Evolutionary conservation across 1,284 basidiomycete genomes (phyloP).

Genomic region (Leccinum solheimii): DNA sequence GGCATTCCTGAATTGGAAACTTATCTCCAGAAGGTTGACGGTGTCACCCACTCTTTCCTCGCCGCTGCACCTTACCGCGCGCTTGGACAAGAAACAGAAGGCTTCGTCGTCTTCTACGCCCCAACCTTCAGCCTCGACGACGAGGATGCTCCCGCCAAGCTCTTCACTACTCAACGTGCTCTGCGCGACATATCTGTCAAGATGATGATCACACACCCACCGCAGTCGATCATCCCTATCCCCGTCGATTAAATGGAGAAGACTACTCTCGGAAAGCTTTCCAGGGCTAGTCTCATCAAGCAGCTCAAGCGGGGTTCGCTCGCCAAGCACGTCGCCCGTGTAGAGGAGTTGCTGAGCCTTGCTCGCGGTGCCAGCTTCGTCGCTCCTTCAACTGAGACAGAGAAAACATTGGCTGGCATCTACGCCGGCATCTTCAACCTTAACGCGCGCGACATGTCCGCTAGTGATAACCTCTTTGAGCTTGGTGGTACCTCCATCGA

Average conservation of each 20-base stretch:
- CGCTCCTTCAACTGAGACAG: constrained; percentile 13
- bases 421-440: no score
- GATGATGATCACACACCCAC: constrained; percentile 30
- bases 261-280: constrained; percentile 15
- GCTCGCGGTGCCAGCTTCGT: constrained; percentile 30
- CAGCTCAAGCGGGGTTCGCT: constrained; percentile 32
- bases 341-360: constrained; percentile 29
- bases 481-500: constrained; percentile 36
- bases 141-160: constrained; percentile 8
- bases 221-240: constrained; percentile 32
- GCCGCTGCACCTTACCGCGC: constrained; percentile 38
- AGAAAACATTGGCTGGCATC: no score
- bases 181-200: constrained; percentile 26
- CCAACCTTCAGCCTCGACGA: constrained; percentile 22
- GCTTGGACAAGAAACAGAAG: constrained; percentile 34
- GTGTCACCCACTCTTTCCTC: constrained; percentile 17
- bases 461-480: constrained; percentile 35
- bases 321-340: constrained; percentile 27
- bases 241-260: constrained; percentile 33
- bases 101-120: constrained; percentile 34
- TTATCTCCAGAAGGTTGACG: no score
- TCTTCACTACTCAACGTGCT: constrained; percentile 22
- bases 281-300: constrained; percentile 29
- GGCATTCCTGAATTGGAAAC: constrained; percentile 43
- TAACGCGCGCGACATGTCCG: constrained; percentile 24